Percentiles rank a stretch among this genome's conserved stretches.
Evolutionary conservation across 495 filamentous ascomycete species (phyloP).

Genomic region (Penicillium ucsense): DNA sequence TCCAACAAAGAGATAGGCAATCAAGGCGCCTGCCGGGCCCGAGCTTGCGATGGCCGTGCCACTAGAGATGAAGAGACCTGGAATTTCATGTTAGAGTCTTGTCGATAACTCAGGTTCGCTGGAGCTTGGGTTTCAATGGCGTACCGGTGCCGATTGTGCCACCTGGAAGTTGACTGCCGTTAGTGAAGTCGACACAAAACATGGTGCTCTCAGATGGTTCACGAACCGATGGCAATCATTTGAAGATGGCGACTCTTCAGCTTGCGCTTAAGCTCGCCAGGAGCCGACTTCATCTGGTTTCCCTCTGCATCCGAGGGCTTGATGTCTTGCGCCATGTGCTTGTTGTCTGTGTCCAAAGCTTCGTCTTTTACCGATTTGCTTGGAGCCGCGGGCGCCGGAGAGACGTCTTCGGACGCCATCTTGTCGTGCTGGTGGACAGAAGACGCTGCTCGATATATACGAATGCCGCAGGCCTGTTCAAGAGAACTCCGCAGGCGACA

Average conservation of each 20-base stretch:
- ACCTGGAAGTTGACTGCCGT: slow-evolving; percentile 33
- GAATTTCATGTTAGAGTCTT: background rate
- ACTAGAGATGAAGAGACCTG: slow-evolving; percentile 55
- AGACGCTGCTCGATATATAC: background rate
- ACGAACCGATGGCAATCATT: slow-evolving; percentile 57
- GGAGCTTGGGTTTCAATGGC: background rate
- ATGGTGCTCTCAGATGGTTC: slow-evolving; percentile 1
- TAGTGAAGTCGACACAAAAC: background rate
- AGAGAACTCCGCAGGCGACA: too few species aligned
- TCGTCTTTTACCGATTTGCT: slow-evolving; percentile 2
- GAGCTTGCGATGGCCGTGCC: slow-evolving; percentile 51
- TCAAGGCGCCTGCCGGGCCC: slow-evolving; percentile 53
- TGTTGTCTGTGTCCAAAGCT: slow-evolving; percentile 2
- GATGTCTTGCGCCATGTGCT: slow-evolving; percentile 13
- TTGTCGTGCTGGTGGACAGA: background rate
- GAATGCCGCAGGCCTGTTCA: too few species aligned
- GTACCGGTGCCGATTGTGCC: slow-evolving; percentile 63
- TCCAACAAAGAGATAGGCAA: slow-evolving; percentile 51
- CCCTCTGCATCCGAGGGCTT: slow-evolving; percentile 17
- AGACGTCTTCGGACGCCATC: slow-evolving; percentile 11
- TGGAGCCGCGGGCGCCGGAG: slow-evolving; percentile 2
- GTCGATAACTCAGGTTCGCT: background rate
- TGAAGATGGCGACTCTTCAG: slow-evolving; percentile 55
- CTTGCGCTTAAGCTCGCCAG: slow-evolving; percentile 37
- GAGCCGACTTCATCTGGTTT: slow-evolving; percentile 6